phyloP scores from a whole-genome alignment of 768 basidiomycete genomes.

The Tubosaeta brunneosetosa region DNA sequence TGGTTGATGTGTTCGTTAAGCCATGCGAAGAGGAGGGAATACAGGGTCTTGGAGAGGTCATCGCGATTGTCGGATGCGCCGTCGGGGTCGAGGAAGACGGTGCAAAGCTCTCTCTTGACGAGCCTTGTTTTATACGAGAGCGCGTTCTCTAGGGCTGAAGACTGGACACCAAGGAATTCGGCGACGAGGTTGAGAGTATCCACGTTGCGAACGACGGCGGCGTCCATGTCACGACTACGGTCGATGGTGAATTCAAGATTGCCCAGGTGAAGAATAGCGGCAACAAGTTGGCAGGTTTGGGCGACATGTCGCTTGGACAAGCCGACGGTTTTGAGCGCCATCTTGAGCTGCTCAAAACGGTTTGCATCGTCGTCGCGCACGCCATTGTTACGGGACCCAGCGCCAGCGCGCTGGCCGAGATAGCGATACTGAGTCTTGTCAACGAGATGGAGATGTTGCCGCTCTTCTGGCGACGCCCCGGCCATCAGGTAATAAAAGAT shows the following conservation, averaged over 20 bases:
- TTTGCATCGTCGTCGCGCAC: conserved; percentile 76
- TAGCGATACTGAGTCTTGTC: conserved; percentile 84
- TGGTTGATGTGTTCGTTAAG: conserved; percentile 95
- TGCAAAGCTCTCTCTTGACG: conserved; percentile 95
- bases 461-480: conserved; percentile 84
- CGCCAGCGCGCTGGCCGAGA: conserved; percentile 63
- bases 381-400: conserved; percentile 38
- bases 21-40: conserved; percentile 94
- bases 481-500: conserved; percentile 96
- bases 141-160: conserved; percentile 67
- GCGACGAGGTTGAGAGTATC: conserved; percentile 81
- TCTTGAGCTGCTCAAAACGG: conserved; percentile 90
- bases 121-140: conserved; percentile 91
- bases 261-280: conserved; percentile 94
- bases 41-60: conserved; percentile 89
- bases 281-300: conserved; percentile 90
- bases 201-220: conserved; percentile 84
- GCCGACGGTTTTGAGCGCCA: conserved; percentile 89
- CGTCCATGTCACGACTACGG: conserved; percentile 80
- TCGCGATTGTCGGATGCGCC: conserved; percentile 91
- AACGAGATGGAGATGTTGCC: conserved; percentile 78
- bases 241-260: conserved; percentile 92
- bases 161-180: conserved; percentile 84
- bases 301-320: conserved; percentile 94
- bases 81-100: conserved; percentile 92